Evolutionary conservation across 2,329 filamentous ascomycete species (phyloP), one percentile per base, ranked within the genome.

Genomic region (Scedosporium dehoogii): DNA sequence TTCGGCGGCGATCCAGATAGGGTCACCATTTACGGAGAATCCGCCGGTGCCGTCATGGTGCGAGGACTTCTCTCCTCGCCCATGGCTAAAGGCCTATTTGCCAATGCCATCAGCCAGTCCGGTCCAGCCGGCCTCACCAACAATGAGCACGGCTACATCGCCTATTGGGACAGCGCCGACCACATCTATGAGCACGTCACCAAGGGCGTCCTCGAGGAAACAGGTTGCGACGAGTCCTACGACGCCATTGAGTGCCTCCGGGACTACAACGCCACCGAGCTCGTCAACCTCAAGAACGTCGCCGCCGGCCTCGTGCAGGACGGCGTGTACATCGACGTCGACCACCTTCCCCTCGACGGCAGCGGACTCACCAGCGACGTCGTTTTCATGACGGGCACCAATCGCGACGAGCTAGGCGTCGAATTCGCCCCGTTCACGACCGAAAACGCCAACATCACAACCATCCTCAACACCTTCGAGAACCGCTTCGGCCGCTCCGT

Each of bases 11-110:
- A 77, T 64, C 73, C 76, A 6, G 62, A 68, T 3, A 75, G 78
- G 62, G 79, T 84, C n/a, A 81, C 78, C 1, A 71, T 84, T 56
- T 83, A 77, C 75, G 82, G 80, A 46, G 79, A 85, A 71, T 81
- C 76, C 4, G 81, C 82, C 0, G 82, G 82, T 12, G 61, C 61
- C 4, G 44, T 51, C 21, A 14, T 53, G 18, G 62, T 63, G 12
- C 62, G 57, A 58, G 29, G 12, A 12, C 44, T 73, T 25, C 65
- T 73, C 6, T 68, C 68, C 5, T 68, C 68, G 14, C 65, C 67
- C 27, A 66, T 68, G 58, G 71, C 69, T 1, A 63, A 68, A 60
- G 69, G 70, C 1, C 64, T 72, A 2, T 73, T 73, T 65, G 65
- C 69, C 46, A 62, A 68, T 2, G 71, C 70, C 12, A 72, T 70